Percentiles rank a stretch among this genome's conserved stretches.
These are phyloP conservation scores for Lactarius quietus DNA, from an alignment of 768 basidiomycete genomes.

Conservation along the genomic window DNA sequence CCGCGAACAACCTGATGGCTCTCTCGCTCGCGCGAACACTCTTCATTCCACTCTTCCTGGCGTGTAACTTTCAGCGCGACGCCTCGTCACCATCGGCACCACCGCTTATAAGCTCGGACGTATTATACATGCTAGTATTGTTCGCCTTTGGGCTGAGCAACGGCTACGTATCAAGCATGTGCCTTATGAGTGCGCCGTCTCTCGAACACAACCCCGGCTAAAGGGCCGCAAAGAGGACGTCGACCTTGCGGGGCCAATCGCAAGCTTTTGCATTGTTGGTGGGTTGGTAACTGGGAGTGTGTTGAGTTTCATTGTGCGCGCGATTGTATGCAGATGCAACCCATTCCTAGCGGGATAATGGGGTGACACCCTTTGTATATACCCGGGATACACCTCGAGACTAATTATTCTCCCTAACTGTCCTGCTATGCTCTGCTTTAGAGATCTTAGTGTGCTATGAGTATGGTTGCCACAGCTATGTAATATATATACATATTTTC, in stretches of 20 bases:
- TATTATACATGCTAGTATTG: conserved; percentile 69
- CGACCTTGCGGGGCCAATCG: conserved; percentile 80
- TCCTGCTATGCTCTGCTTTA: background rate
- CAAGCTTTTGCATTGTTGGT: conserved; percentile 71
- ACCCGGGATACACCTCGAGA: background rate
- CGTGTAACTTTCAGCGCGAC: conserved; percentile 73
- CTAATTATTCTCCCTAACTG: background rate
- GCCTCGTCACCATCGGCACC: conserved; percentile 30
- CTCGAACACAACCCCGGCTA: conserved; percentile 74
- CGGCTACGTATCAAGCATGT: conserved; percentile 73
- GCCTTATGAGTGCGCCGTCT: conserved; percentile 82
- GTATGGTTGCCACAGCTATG: background rate
- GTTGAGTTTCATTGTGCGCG: conserved; percentile 75
- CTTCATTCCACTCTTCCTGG: conserved; percentile 84
- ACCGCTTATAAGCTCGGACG: conserved; percentile 67
- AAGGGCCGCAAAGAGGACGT: conserved; percentile 71
- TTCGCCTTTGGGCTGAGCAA: conserved; percentile 73
- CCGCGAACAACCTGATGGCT: conserved; percentile 53
- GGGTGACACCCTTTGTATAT: background rate
- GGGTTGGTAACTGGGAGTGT: conserved; percentile 76
- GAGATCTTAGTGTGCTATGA: background rate
- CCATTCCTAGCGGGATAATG: conserved; percentile 46
- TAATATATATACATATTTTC: background rate
- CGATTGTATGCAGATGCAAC: conserved; percentile 65
- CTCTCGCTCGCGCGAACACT: conserved; percentile 68